Percentiles rank a stretch among this genome's conserved stretches.
phyloP scores from a whole-genome alignment of 164 flowering plant genomes.

The Nymphaea colorata region DNA sequence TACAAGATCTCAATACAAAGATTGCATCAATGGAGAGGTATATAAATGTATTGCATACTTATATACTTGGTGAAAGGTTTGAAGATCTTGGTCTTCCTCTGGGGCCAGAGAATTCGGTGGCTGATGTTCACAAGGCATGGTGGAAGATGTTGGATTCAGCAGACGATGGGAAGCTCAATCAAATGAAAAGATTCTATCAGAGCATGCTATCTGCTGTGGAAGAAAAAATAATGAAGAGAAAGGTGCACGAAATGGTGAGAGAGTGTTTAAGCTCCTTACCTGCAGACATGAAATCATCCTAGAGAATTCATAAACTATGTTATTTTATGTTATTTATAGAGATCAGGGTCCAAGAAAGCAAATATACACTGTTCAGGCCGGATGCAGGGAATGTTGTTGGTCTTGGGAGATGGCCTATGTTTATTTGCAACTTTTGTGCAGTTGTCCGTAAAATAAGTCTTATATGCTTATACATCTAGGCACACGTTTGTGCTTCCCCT shows the following conservation, averaged over 20 bases:
- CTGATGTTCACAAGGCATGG: slow-evolving; percentile 70
- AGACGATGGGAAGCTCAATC: slow-evolving; percentile 37
- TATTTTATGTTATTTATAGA: not conserved
- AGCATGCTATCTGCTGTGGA: slow-evolving; percentile 64
- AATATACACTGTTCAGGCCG: too few species aligned
- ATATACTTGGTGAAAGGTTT: slow-evolving; percentile 60
- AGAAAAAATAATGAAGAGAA: slow-evolving; percentile 62
- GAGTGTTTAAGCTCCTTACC: slow-evolving; percentile 44
- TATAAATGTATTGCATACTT: slow-evolving; percentile 66
- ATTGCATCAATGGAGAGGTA: slow-evolving; percentile 50
- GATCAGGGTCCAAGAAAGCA: too few species aligned
- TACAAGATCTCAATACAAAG: slow-evolving; percentile 44
- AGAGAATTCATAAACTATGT: not conserved
- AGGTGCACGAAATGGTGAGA: slow-evolving; percentile 55
- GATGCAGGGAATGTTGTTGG: too few species aligned
- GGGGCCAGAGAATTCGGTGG: not conserved
- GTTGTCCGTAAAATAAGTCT: too few species aligned
- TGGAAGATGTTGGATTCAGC: slow-evolving; percentile 66
- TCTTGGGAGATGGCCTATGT: too few species aligned
- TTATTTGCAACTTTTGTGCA: too few species aligned
- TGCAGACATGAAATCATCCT: slow-evolving; percentile 1
- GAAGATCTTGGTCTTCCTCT: slow-evolving; percentile 51
- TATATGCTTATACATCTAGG: too few species aligned
- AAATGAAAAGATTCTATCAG: slow-evolving; percentile 61
- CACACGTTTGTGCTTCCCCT: too few species aligned